A percentile compares a stretch with the other conserved stretches of the same genome.
phyloP scores from a whole-genome alignment of 345 rosid species.

The Eutrema yunnanense region DNA sequence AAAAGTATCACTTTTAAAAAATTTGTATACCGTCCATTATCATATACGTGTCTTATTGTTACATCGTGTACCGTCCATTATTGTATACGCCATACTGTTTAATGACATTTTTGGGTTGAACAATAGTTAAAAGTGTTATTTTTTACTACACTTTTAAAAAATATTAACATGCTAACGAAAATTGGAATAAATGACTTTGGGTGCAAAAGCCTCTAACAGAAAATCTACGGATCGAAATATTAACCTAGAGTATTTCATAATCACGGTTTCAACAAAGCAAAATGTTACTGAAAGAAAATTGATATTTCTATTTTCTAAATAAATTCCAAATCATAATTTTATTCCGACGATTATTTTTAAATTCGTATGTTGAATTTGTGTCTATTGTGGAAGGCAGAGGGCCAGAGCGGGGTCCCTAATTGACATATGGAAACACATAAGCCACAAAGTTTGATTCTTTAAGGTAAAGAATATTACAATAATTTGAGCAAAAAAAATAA shows the following conservation, averaged over 20 bases:
- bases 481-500: too few relatives aligned
- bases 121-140: too few relatives aligned
- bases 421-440: constrained; percentile 1
- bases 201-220: too few relatives aligned
- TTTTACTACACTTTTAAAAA: too few relatives aligned
- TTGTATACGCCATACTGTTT: too few relatives aligned
- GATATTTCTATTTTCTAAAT: background rate
- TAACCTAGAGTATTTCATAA: background rate
- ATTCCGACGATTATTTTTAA: background rate
- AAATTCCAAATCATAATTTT: background rate
- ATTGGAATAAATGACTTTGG: too few relatives aligned
- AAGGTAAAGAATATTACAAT: constrained; percentile 8
- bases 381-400: background rate
- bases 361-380: background rate
- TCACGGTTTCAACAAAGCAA: background rate
- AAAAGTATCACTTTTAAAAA: too few relatives aligned
- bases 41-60: too few relatives aligned
- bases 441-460: constrained; percentile 15
- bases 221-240: background rate
- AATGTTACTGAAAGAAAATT: background rate
- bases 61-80: too few relatives aligned
- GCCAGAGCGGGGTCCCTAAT: background rate
- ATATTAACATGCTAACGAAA: too few relatives aligned
- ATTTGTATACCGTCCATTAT: too few relatives aligned
- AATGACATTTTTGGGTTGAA: too few relatives aligned